Base-by-base conservation (phyloP, 768 basidiomycete genomes). In the Dentipellis sp. region DNA sequence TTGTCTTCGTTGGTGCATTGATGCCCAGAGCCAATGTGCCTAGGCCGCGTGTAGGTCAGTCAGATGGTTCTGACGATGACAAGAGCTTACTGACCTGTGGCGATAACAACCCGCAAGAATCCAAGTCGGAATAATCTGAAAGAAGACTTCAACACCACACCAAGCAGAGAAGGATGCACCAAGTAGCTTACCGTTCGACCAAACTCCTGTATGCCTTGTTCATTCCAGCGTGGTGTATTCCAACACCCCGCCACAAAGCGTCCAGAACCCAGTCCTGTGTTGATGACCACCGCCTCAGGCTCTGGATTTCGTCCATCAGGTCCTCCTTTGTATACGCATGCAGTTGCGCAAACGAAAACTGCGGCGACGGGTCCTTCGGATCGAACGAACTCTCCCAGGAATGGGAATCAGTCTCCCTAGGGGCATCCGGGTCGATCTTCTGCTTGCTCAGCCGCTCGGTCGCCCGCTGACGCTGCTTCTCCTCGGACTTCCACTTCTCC, bases 11-110 rank as follows among this genome's bases (percentile, higher is more conserved):
- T 0, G 86, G 86, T 0, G 84, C 85, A 62, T 88, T 88, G 62
- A 88, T 88, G 56, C 86, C 87, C 12, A 88, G 71, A 1, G 86
- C 86, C 54, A 88, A 71, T 5, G 85, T 87, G 1, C 81, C 82
- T 82, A 29, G 29, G 29, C 29, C 29, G 29, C 29, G 29, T 6
- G 52, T 17, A 11, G 5, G 3, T 29, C 7, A 35, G 21, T 11
- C 6, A 40, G 12, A 34, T 37, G 14, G 9, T 12, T 62, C 19
- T 22, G 39, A 53, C 38, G 36, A 48, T 10, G 19, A n/a, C 7
- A 50, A 60, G 10, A 19, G 22, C 54, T 23, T 16, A 35, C 51
- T 34, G 8, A 80, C 81, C 79, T 55, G 85, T 88, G 10, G 86
- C 79, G 58, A 88, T 78, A 35, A 88, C 72, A 6, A 88, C 81